Base-by-base conservation (phyloP, 1,139 yeast genomes). In the Pichia sp. region DNA sequence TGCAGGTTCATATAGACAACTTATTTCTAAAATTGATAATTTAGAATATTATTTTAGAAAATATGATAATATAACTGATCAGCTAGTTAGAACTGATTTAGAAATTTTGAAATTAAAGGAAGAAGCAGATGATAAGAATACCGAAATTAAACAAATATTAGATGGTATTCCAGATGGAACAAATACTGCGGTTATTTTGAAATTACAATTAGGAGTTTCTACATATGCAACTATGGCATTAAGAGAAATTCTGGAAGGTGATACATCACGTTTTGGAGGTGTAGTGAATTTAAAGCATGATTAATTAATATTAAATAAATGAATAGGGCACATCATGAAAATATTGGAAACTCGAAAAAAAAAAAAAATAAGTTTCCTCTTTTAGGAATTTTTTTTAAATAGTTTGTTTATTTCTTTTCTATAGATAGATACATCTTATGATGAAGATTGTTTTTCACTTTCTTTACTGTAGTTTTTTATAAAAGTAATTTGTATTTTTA, bases 221-320 rank as follows among this genome's bases (percentile, higher is more conserved):
- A 82, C 95, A 6, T 94, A 94, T 64, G 99, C 99, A 2, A 94
- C 99, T 0, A 94, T 94, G 98, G 96, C 97, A 0, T 68, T 94
- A 45, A 75, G 98, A 58, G 98, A 92, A 61, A 35, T 77, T 89
- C 39, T 60, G 6, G 52, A 45, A 5, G 61, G 60, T 28, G 60
- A 58, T n/a, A 55, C 59, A 1, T 53, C 60, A 4, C 44, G 61
- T 25, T 55, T 55, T 41, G 59, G 60, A 6, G 59, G 57, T 34
- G 55, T 57, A 38, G 50, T 56, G 23, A 49, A 52, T 33, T 36
- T 56, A 6, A 50, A 49, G 24, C 30, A 40, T 5, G 24, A 35
- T 16, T 16, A 16, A 16, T 16, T 16, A 16, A 16, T 16, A 16
- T 16, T 16, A 16, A 16, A 16, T 16, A 16, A 16, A 16, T 16